These are phyloP conservation scores for Byssoonygena ceratinophila DNA, from an alignment of 2,329 filamentous ascomycete species.

Conservation along the genomic window DNA sequence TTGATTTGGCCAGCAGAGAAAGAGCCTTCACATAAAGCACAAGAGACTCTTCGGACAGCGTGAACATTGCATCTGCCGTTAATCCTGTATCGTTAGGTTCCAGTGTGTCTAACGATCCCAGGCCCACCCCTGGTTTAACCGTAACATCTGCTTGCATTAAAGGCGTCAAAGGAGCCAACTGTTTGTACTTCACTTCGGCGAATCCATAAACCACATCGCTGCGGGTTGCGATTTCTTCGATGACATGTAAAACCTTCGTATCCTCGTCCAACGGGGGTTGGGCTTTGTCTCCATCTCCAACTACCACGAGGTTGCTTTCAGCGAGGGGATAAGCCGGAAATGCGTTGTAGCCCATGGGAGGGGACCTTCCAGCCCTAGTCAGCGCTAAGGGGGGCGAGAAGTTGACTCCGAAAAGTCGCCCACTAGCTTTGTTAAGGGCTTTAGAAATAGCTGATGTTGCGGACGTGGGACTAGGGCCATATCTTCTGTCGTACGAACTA, in stretches of 20 bases:
- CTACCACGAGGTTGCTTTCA: slow-evolving; percentile 55
- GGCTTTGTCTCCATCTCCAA: slow-evolving; percentile 53
- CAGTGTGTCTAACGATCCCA: slow-evolving; percentile 22
- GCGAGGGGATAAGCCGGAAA: slow-evolving; percentile 77
- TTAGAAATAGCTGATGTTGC: slow-evolving; percentile 88
- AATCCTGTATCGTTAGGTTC: slow-evolving; percentile 50
- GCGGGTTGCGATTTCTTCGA: slow-evolving; percentile 83
- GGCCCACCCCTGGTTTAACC: slow-evolving; percentile 22
- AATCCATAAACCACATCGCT: slow-evolving; percentile 97
- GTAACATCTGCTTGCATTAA: slow-evolving; percentile 41
- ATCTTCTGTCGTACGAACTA: slow-evolving; percentile 71
- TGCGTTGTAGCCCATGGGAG: slow-evolving; percentile 47
- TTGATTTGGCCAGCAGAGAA: slow-evolving; percentile 78
- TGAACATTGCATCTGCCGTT: slow-evolving; percentile 73
- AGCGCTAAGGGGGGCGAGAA: slow-evolving; percentile 41
- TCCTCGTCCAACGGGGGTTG: slow-evolving; percentile 64
- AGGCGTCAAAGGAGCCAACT: slow-evolving; percentile 80
- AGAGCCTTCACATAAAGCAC: slow-evolving; percentile 94
- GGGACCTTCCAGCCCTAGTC: slow-evolving; percentile 38
- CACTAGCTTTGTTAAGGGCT: slow-evolving; percentile 85
- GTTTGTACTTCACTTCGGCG: slow-evolving; percentile 96
- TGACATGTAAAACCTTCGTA: slow-evolving; percentile 60
- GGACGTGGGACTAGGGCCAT: slow-evolving; percentile 60
- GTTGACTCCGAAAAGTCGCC: slow-evolving; percentile 42
- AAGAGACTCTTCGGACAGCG: slow-evolving; percentile 83